A percentile compares a stretch with the other conserved stretches of the same genome.
Evolutionary conservation across 768 basidiomycete genomes (phyloP).

Genomic region (Tricholoma matsutake): DNA sequence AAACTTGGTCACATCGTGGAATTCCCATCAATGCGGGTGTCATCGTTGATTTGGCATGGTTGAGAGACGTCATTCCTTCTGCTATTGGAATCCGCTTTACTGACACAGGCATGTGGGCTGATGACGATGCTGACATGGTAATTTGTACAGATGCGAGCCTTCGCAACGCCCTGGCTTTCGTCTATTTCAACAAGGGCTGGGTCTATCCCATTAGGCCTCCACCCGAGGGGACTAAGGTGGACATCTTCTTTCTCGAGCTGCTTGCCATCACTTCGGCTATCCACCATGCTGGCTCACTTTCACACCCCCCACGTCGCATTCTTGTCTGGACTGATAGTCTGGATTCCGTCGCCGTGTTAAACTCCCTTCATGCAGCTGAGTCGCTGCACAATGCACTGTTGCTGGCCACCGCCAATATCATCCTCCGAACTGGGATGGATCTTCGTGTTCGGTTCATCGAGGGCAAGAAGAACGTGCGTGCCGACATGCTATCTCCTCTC

Average conservation of each 20-base stretch:
- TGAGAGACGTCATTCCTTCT: background rate
- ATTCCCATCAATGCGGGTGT: too few relatives aligned
- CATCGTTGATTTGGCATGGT: background rate
- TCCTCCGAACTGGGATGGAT: conserved; percentile 13
- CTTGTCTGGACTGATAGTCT: conserved; percentile 18
- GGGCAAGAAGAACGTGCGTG: conserved; percentile 14
- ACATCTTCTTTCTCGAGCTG: conserved; percentile 7
- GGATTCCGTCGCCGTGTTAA: conserved; percentile 12
- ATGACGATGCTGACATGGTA: background rate
- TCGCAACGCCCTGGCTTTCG: background rate
- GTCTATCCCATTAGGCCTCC: background rate
- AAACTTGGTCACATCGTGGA: too few relatives aligned
- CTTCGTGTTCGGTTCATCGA: conserved; percentile 14
- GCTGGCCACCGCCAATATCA: conserved; percentile 3
- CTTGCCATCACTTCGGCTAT: conserved; percentile 6
- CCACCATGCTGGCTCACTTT: conserved; percentile 3
- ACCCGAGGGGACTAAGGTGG: background rate
- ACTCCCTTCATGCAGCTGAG: conserved; percentile 6
- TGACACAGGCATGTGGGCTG: background rate
- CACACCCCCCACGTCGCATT: conserved; percentile 7
- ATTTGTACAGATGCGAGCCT: conserved; percentile 1
- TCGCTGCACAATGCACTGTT: conserved; percentile 4
- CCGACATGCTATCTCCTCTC: conserved; percentile 16
- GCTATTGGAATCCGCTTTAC: background rate
- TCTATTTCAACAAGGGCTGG: background rate